Conservation (phyloP, 352 stramenopile genomes). For the Pythium apleroticum region DNA sequence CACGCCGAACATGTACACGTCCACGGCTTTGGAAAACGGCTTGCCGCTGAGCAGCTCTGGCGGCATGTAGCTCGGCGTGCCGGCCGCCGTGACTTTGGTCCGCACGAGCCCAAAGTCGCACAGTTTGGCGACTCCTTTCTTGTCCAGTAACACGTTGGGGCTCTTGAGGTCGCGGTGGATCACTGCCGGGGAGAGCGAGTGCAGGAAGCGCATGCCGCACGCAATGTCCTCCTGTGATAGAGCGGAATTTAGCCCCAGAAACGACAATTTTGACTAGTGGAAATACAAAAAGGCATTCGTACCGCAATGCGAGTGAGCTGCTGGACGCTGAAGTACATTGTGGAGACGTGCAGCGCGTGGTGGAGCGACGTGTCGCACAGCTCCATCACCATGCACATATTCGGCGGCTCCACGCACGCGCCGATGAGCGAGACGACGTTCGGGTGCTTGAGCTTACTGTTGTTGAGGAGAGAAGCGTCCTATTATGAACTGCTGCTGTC, state of each 20-base stretch:
- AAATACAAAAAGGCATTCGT: background rate
- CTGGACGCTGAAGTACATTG: constrained; percentile 50
- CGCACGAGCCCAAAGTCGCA: constrained; percentile 91
- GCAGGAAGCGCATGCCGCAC: constrained; percentile 87
- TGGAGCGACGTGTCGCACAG: constrained; percentile 70
- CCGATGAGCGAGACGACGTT: constrained; percentile 81
- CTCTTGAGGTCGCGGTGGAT: constrained; percentile 93
- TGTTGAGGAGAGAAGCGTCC: too few species aligned
- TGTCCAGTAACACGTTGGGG: constrained; percentile 84
- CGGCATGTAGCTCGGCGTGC: constrained; percentile 90
- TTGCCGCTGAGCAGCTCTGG: constrained; percentile 81
- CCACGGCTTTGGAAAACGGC: constrained; percentile 87
- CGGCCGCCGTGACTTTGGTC: constrained; percentile 77
- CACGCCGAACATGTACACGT: constrained; percentile 93
- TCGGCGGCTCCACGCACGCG: constrained; percentile 68
- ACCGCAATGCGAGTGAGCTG: constrained; percentile 56
- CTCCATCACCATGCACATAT: constrained; percentile 84
- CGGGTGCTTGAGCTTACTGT: constrained; percentile 61
- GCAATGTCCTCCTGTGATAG: constrained; percentile 63
- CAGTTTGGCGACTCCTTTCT: constrained; percentile 76
- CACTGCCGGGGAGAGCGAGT: constrained; percentile 73
- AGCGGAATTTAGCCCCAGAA: background rate
- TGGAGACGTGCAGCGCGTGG: constrained; percentile 58
- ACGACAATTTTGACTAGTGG: background rate
- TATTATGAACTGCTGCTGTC: too few species aligned